Percentiles rank a stretch among this genome's conserved stretches.
Evolutionary conservation across 1,284 basidiomycete species (phyloP).

Genomic region (Hypsizygus ulmarius): DNA sequence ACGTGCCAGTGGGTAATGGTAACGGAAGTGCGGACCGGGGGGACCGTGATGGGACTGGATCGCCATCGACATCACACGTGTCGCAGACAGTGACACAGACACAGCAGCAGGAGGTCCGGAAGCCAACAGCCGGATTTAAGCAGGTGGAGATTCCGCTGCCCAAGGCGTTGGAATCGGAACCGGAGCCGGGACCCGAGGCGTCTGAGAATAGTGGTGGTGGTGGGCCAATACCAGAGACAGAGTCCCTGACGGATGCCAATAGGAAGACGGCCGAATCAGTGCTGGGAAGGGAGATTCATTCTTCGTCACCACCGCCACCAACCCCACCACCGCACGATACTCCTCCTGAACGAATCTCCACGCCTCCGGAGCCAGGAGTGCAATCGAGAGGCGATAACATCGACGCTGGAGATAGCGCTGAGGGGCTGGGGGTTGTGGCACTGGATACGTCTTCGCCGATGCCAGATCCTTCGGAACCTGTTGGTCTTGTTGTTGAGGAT

Average conservation of each 20-base stretch:
- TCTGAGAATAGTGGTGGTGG: constrained; percentile 1
- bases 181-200: constrained; percentile 1
- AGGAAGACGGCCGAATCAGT: constrained; percentile 2
- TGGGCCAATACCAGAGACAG: not conserved
- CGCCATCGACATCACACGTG: constrained; percentile 4
- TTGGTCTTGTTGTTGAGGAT: no score
- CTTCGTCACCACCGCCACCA: constrained; percentile 8
- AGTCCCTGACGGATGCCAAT: constrained; percentile 5
- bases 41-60: constrained; percentile 3
- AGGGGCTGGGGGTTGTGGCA: no score
- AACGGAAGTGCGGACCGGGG: constrained; percentile 2
- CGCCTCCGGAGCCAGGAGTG: not conserved
- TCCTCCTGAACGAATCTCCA: not conserved
- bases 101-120: constrained; percentile 6
- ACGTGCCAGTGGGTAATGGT: constrained; percentile 14
- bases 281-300: constrained; percentile 1
- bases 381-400: not conserved
- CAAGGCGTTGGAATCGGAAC: constrained; percentile 3
- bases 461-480: no score
- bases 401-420: no score
- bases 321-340: constrained; percentile 4
- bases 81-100: constrained; percentile 2
- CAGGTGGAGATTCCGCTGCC: constrained; percentile 15
- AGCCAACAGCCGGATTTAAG: constrained; percentile 18
- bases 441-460: no score